Conservation (phyloP, 139 green algal species). For the Tetradesmus lagerheimii region DNA sequence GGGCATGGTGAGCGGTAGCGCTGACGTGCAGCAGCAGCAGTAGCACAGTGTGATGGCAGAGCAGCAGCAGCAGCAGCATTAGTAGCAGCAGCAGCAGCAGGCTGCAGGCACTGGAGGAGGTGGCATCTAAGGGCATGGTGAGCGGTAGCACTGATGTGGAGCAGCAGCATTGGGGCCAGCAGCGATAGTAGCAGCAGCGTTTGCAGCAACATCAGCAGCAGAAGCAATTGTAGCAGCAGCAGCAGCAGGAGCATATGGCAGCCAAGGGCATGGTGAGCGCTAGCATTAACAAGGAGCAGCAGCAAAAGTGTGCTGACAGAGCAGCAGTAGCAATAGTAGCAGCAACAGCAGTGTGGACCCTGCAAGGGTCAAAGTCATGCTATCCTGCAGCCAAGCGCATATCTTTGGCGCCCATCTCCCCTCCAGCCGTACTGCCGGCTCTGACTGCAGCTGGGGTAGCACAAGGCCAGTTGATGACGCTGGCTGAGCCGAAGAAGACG, state of each 20-base stretch:
- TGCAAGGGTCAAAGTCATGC: too few relatives aligned
- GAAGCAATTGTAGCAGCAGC: neutral
- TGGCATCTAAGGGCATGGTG: conserved; percentile 60
- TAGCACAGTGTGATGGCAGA: neutral
- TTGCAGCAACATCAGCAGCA: neutral
- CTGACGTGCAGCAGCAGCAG: neutral
- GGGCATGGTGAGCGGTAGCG: conserved; percentile 48
- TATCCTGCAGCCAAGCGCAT: too few relatives aligned
- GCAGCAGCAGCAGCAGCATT: neutral
- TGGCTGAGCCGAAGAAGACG: too few relatives aligned
- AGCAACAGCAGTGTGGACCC: too few relatives aligned
- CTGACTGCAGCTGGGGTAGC: too few relatives aligned
- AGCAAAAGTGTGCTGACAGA: neutral
- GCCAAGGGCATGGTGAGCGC: neutral
- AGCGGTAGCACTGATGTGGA: neutral
- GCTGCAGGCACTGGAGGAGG: conserved; percentile 80
- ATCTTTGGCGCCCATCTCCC: too few relatives aligned
- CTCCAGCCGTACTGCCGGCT: too few relatives aligned
- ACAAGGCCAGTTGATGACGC: too few relatives aligned
- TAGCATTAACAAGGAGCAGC: neutral
- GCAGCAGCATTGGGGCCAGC: neutral
- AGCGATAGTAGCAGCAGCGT: neutral
- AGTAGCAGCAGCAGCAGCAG: conserved; percentile 55
- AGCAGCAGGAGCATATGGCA: neutral
- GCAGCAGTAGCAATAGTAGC: neutral